Base-by-base conservation (phyloP, 305 asterid species). In the Lippia alba region DNA sequence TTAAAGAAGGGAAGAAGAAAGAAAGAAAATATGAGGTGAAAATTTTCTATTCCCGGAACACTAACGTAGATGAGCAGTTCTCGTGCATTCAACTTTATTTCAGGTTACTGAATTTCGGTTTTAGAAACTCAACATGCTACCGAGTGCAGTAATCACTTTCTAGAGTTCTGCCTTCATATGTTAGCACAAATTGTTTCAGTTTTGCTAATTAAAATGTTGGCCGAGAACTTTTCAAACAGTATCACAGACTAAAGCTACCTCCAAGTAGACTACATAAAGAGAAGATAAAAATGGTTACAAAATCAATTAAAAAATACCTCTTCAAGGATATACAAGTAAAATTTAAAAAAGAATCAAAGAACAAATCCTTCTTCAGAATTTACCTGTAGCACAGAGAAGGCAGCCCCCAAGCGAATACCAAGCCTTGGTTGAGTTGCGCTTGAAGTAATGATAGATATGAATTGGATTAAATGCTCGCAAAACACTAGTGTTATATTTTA, bases 381-480 rank as follows among this genome's bases (percentile, higher is more conserved):
- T 87, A 95, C 99, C 98, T 86, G 99, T 95, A 58, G 89, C 96
- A 79, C 99, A 95, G 56, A 95, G 92, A 77, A 95, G 85, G 82
- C 99, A 95, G 65, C 99, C 99, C 71, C 99, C 99, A 18, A 95
- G 89, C 76, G 98, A 87, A 72, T 86, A 88, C 99, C 98, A 95
- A 67, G 97, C 99, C 82, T 91, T 95, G 67, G 83, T 80, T 69
- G 99, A 82, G 82, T 95, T 86, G 71, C 91, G 91, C 69, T 82
- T 80, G 94, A 95, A 95, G 87, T 70, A 92, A 77, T 87, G 82
- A 84, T 89, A 95, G 75, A 95, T 92, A 78, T 95, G 89, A 79
- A 95, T 73, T 12, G 98, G 99, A 82, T 95, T 92, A 76, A 92
- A 95, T 51, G 99, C 98, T 77, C 77, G 83, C 79, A 90, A 76